Percentiles rank a stretch among this genome's conserved stretches.
These are phyloP conservation scores for Saprolegnia diclina DNA, from an alignment of 352 stramenopile species.

Conservation along the genomic window DNA sequence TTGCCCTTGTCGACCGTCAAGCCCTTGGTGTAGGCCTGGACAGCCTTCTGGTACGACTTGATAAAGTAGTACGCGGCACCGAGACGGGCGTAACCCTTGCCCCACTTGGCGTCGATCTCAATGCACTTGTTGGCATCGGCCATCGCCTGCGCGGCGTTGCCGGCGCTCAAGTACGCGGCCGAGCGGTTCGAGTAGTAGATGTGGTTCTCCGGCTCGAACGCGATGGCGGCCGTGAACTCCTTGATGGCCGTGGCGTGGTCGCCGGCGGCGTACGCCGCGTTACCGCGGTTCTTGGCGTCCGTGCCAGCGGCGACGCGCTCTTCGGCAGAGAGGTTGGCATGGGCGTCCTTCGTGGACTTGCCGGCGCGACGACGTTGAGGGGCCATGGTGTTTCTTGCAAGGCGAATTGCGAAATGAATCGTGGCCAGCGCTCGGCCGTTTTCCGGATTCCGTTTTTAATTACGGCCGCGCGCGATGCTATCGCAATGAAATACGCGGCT, in stretches of 20 bases:
- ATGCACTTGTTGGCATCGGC: slow-evolving; percentile 85
- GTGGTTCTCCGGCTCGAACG: slow-evolving; percentile 79
- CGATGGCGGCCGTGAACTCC: slow-evolving; percentile 82
- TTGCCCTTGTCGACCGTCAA: slow-evolving; percentile 79
- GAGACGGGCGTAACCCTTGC: slow-evolving; percentile 82
- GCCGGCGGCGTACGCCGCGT: slow-evolving; percentile 66
- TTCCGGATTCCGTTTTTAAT: too few species aligned
- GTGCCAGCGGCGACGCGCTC: slow-evolving; percentile 67
- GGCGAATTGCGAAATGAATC: too few species aligned
- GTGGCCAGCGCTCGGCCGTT: too few species aligned
- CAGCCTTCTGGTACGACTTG: slow-evolving; percentile 85
- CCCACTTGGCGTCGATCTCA: slow-evolving; percentile 76
- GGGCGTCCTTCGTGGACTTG: slow-evolving; percentile 63
- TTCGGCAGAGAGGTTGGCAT: slow-evolving; percentile 51
- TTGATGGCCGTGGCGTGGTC: slow-evolving; percentile 82
- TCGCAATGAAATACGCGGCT: too few species aligned
- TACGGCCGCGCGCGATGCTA: too few species aligned
- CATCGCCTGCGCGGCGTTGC: slow-evolving; percentile 71
- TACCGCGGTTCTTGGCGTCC: slow-evolving; percentile 83
- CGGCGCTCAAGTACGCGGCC: slow-evolving; percentile 73
- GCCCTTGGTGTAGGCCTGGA: slow-evolving; percentile 71
- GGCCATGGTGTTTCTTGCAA: too few species aligned
- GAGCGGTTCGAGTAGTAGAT: slow-evolving; percentile 88
- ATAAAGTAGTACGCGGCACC: slow-evolving; percentile 83
- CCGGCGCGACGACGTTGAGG: too few species aligned